These are phyloP conservation scores for Penicillium herquei DNA, from an alignment of 495 filamentous ascomycete genomes.

Conservation along the genomic window DNA sequence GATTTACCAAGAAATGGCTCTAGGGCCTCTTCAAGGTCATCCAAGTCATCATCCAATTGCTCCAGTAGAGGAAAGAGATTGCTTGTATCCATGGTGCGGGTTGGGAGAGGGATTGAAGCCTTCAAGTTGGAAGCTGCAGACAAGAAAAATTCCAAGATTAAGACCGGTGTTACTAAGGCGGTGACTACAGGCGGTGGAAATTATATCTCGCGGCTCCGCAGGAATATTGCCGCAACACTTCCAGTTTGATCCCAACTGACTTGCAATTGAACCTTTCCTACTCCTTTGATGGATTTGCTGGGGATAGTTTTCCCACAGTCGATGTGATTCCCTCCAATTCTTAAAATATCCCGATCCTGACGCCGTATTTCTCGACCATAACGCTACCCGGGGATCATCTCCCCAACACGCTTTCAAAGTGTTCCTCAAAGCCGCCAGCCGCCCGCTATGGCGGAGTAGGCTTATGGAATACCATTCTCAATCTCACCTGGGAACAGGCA, in stretches of 20 bases:
- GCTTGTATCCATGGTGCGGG: slow-evolving; percentile 37
- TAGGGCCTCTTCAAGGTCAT: slow-evolving; percentile 72
- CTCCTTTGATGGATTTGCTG: no score
- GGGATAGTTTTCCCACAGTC: not conserved
- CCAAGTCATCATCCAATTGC: slow-evolving; percentile 70
- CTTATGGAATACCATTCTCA: slow-evolving; percentile 19
- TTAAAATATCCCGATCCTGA: not conserved
- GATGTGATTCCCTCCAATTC: not conserved
- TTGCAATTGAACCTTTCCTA: no score
- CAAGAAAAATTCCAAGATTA: slow-evolving; percentile 22
- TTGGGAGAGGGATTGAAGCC: not conserved
- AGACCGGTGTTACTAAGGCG: slow-evolving; percentile 19
- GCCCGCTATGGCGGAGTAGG: slow-evolving; percentile 40
- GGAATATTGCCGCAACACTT: slow-evolving; percentile 17
- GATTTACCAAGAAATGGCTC: slow-evolving; percentile 62
- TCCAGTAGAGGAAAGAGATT: slow-evolving; percentile 58
- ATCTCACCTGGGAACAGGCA: slow-evolving; percentile 1
- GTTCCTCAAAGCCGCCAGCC: slow-evolving; percentile 33
- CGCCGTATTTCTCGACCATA: not conserved
- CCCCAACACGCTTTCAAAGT: slow-evolving; percentile 28
- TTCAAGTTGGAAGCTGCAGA: slow-evolving; percentile 1
- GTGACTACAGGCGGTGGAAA: slow-evolving; percentile 22
- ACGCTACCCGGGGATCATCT: slow-evolving; percentile 8
- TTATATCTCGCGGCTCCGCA: not conserved
- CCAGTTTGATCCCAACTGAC: no score